Evolutionary conservation across 2,329 filamentous ascomycete genomes (phyloP).

Genomic region (Pseudopithomyces maydicus): DNA sequence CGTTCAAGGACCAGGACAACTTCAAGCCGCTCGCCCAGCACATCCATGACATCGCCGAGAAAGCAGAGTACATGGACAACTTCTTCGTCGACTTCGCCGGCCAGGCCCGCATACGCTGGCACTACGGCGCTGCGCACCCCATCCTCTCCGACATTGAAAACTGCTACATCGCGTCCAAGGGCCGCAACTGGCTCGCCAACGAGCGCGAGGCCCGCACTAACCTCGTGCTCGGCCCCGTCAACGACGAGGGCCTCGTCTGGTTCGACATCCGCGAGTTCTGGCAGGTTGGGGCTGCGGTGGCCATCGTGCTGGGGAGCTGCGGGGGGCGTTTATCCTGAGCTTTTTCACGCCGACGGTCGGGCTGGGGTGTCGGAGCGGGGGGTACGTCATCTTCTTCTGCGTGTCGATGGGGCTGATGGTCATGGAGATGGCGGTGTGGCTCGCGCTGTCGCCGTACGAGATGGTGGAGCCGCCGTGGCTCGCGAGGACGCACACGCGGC

Average conservation of each 20-base stretch:
- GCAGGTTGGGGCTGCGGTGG: conserved; percentile 46
- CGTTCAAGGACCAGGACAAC: conserved; percentile 31
- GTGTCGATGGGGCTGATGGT: conserved; percentile 42
- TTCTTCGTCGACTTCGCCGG: conserved; percentile 50
- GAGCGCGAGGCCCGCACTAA: conserved; percentile 38
- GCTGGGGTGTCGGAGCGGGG: conserved; percentile 48
- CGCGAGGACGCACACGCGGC: conserved; percentile 9
- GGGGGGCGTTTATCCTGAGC: conserved; percentile 47
- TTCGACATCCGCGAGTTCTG: conserved; percentile 52
- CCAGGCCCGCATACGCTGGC: conserved; percentile 41
- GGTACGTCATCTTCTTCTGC: conserved; percentile 50
- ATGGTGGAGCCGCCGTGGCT: conserved; percentile 19
- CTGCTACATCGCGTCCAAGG: conserved; percentile 45
- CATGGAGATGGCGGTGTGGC: conserved; percentile 46
- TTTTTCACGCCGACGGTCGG: conserved; percentile 55
- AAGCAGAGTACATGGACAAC: conserved; percentile 29
- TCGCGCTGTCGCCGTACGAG: conserved; percentile 21
- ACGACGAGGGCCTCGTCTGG: conserved; percentile 46
- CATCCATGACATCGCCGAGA: conserved; percentile 29
- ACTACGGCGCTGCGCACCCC: conserved; percentile 50
- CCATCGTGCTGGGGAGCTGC: conserved; percentile 44
- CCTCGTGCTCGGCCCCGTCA: conserved; percentile 42
- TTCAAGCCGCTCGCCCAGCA: conserved; percentile 23
- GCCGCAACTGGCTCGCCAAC: conserved; percentile 47
- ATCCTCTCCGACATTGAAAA: conserved; percentile 50